Evolutionary conservation across 139 green algal species (phyloP).

Genomic region (Coccomyxa sp.): DNA sequence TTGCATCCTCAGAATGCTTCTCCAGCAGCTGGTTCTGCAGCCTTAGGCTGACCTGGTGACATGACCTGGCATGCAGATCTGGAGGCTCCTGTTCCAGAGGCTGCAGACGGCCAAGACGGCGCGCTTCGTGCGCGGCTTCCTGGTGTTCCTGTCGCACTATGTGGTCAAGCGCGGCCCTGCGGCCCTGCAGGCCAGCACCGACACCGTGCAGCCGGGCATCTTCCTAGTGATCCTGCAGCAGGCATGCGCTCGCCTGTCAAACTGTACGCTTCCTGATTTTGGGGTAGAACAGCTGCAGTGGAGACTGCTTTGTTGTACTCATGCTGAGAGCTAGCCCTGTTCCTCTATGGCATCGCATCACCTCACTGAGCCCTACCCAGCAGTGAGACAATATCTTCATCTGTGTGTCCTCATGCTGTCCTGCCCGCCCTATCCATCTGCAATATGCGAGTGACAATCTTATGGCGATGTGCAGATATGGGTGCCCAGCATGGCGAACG

Average conservation of each 20-base stretch:
- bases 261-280: conserved; percentile 1
- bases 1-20: no score
- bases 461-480: conserved; percentile 58
- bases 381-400: no score
- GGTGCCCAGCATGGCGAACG: conserved; percentile 47
- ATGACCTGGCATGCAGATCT: conserved; percentile 47
- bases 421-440: no score
- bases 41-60: no score
- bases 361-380: no score
- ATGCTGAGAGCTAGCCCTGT: no score
- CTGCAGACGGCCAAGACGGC: conserved; percentile 60
- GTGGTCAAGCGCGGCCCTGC: conserved; percentile 56
- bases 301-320: no score
- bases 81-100: conserved; percentile 63
- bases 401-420: no score
- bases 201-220: conserved; percentile 81
- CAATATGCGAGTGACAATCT: no score
- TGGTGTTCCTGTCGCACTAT: conserved; percentile 71
- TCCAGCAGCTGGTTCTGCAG: no score
- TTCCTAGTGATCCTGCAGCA: conserved; percentile 76
- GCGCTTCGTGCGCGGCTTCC: conserved; percentile 72
- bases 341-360: no score
- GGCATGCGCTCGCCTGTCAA: conserved; percentile 31
- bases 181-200: conserved; percentile 46
- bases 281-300: no score